A percentile compares a stretch with the other conserved stretches of the same genome.
These are phyloP conservation scores for Bauhinia variegata DNA, from an alignment of 306 rosid genomes.

Conservation along the genomic window DNA sequence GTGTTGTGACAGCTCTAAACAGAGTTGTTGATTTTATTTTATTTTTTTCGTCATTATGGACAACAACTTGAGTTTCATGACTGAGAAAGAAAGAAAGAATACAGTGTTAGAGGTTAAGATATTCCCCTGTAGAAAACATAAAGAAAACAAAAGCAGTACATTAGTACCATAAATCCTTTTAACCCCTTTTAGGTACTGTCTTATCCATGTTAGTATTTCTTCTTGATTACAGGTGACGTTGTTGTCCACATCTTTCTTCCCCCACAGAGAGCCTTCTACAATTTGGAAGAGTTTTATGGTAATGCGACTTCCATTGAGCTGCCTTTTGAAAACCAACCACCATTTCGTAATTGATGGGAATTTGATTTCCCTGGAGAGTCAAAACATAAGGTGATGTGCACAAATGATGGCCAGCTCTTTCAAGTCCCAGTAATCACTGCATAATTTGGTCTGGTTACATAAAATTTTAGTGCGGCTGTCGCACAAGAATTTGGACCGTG, in stretches of 20 bases:
- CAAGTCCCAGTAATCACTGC: constrained; percentile 22
- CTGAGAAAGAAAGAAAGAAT: background rate
- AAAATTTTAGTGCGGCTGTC: constrained; percentile 25
- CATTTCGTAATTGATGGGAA: constrained; percentile 53
- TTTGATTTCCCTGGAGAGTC: background rate
- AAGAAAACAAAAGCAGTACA: background rate
- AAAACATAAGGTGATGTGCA: constrained; percentile 9
- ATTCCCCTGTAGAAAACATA: background rate
- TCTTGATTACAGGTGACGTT: constrained; percentile 77
- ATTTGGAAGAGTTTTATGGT: constrained; percentile 89
- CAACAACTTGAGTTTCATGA: background rate
- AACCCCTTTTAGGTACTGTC: too few relatives aligned
- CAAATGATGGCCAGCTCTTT: constrained; percentile 32
- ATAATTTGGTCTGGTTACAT: constrained; percentile 32
- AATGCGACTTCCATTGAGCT: constrained; percentile 80
- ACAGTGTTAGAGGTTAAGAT: constrained; percentile 2
- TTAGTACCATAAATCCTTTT: background rate
- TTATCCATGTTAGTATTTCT: constrained; percentile 23
- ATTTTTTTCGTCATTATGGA: background rate
- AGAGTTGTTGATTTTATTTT: background rate
- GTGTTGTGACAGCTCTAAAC: background rate
- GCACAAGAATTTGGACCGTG: constrained; percentile 8
- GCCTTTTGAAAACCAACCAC: constrained; percentile 81
- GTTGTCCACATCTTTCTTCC: constrained; percentile 95
- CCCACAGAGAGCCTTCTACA: constrained; percentile 79